phyloP scores from a whole-genome alignment of 2,329 filamentous ascomycete species.

The Tolypocladium tundrense region DNA sequence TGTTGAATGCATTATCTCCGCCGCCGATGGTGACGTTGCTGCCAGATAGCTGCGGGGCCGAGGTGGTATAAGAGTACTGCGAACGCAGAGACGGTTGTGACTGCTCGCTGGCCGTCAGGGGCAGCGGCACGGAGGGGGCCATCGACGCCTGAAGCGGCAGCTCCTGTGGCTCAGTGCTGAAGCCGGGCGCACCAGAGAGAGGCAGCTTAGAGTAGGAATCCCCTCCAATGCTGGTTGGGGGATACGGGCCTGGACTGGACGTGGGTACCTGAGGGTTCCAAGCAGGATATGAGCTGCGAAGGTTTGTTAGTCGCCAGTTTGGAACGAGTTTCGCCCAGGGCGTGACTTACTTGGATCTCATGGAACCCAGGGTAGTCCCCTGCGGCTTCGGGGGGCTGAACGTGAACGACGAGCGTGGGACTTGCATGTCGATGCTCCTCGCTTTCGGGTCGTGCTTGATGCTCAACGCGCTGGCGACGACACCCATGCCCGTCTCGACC shows the following conservation, averaged over 20 bases:
- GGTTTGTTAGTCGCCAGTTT: conserved; percentile 12
- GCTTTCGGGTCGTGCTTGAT: conserved; percentile 46
- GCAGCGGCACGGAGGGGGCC: conserved; percentile 40
- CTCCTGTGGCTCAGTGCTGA: conserved; percentile 41
- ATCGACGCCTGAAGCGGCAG: conserved; percentile 43
- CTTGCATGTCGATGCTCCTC: conserved; percentile 39
- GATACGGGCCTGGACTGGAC: conserved; percentile 34
- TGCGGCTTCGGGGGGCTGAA: conserved; percentile 48
- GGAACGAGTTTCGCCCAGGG: background rate
- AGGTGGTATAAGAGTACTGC: conserved; percentile 45
- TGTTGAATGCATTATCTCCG: conserved; percentile 36
- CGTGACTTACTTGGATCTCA: conserved; percentile 49
- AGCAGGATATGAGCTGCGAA: conserved; percentile 43
- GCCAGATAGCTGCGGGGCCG: conserved; percentile 39
- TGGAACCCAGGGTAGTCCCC: conserved; percentile 37
- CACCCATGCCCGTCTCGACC: conserved; percentile 51
- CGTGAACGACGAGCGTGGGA: conserved; percentile 47
- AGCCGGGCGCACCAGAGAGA: conserved; percentile 35
- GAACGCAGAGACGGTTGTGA: conserved; percentile 37
- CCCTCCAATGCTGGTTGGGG: conserved; percentile 37
- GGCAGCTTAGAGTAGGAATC: conserved; percentile 45
- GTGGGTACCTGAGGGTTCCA: conserved; percentile 44
- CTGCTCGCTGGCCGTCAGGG: conserved; percentile 37
- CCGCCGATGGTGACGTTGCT: conserved; percentile 20
- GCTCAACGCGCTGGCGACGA: conserved; percentile 45